Conservation (phyloP, 768 basidiomycete species). For the Leccinum barrowsii region DNA sequence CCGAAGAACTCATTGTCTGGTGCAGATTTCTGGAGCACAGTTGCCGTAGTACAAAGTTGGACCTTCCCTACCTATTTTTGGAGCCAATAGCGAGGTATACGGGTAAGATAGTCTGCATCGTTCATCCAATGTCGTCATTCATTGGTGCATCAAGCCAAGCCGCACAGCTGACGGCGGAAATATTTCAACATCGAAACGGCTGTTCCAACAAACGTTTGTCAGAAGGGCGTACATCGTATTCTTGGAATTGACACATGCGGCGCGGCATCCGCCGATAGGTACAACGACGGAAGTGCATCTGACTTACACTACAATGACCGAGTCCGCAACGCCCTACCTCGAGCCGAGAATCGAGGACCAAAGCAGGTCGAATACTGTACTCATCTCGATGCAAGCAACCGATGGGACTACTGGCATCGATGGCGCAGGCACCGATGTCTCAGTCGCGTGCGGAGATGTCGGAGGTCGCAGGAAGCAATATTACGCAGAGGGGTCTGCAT, state of each 20-base stretch:
- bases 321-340: background rate
- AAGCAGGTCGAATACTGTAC: background rate
- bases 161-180: background rate
- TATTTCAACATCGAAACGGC: background rate
- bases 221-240: conserved; percentile 3
- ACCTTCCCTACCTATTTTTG: background rate
- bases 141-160: background rate
- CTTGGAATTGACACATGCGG: background rate
- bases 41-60: background rate
- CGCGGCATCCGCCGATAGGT: conserved; percentile 6
- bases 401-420: background rate
- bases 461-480: conserved; percentile 8
- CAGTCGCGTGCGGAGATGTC: conserved; percentile 1
- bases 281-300: background rate
- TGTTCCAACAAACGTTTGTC: background rate
- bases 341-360: background rate
- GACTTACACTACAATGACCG: background rate
- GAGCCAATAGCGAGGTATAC: background rate
- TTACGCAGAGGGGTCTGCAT: background rate
- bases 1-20: background rate
- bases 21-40: background rate
- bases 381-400: background rate
- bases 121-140: background rate
- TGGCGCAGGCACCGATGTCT: conserved; percentile 10
- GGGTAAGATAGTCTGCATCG: background rate